Percentiles rank a stretch among this genome's conserved stretches.
Evolutionary conservation across 139 green algal genomes (phyloP).

Genomic region (Tetradesmus lagerheimii): DNA sequence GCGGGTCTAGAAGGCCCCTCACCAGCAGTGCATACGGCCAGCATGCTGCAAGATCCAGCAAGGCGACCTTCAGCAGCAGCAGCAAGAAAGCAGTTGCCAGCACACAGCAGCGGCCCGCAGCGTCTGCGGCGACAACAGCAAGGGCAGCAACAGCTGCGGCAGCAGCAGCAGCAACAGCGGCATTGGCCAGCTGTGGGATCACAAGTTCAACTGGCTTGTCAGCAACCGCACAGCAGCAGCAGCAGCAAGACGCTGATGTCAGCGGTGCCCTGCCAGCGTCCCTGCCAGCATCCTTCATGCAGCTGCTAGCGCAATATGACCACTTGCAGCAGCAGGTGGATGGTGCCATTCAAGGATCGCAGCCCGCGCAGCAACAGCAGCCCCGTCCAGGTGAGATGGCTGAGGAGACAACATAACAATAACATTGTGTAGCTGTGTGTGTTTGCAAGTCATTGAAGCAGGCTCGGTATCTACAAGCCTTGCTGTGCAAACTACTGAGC

Average conservation of each 20-base stretch:
- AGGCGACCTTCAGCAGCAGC: not conserved
- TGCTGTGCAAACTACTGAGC: not conserved
- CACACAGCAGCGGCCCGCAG: not conserved
- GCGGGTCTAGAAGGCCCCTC: not conserved
- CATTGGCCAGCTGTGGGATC: not conserved
- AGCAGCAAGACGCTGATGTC: not conserved
- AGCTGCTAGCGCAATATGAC: not conserved
- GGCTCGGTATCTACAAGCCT: no score
- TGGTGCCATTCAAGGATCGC: not conserved
- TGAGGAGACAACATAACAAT: no score
- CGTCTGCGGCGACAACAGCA: not conserved
- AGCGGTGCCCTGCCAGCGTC: not conserved
- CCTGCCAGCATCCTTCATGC: not conserved
- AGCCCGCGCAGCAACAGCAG: constrained; percentile 1
- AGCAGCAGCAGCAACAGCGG: not conserved
- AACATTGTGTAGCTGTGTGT: no score
- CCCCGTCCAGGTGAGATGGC: not conserved
- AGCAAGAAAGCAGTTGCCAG: not conserved
- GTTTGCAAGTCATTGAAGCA: no score
- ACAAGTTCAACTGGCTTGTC: not conserved
- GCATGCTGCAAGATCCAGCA: not conserved
- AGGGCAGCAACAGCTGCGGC: not conserved
- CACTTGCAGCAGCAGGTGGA: constrained; percentile 14
- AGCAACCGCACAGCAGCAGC: not conserved
- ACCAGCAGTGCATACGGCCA: not conserved